These are phyloP conservation scores for Balansia obtecta DNA, from an alignment of 2,329 filamentous ascomycete genomes.

Conservation along the genomic window DNA sequence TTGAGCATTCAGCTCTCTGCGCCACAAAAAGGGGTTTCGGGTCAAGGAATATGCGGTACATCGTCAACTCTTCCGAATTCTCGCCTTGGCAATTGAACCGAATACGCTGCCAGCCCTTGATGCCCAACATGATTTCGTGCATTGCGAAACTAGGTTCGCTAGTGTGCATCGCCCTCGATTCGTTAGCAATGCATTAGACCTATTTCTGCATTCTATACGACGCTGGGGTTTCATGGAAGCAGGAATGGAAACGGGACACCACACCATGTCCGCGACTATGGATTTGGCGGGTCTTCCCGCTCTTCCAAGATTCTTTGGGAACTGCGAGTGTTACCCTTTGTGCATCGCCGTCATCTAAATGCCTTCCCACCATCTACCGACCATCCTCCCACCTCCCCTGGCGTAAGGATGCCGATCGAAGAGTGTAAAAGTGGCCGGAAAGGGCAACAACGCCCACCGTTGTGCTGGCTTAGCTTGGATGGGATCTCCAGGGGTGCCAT, in stretches of 20 bases:
- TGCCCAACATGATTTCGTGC: conserved; percentile 1
- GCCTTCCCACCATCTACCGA: too few species aligned
- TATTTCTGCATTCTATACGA: neutral
- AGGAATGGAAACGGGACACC: neutral
- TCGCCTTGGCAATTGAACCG: neutral
- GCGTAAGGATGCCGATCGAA: neutral
- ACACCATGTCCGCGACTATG: neutral
- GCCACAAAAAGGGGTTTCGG: neutral
- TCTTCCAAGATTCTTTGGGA: neutral
- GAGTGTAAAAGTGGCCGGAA: neutral
- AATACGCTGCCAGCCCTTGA: neutral
- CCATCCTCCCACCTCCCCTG: neutral
- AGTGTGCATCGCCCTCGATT: neutral
- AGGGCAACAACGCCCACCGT: neutral
- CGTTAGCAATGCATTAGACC: neutral
- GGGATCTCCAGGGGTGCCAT: neutral
- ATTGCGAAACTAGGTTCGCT: neutral
- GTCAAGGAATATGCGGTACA: conserved; percentile 1
- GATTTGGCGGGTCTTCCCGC: neutral
- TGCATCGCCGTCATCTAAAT: too few species aligned
- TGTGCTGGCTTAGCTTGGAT: neutral
- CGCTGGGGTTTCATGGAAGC: neutral
- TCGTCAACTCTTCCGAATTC: neutral
- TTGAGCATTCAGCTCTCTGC: neutral
- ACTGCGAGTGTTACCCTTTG: neutral